Evolutionary conservation across 2,329 filamentous ascomycete species (phyloP).

Genomic region (Chrysosporium keratinophilum): DNA sequence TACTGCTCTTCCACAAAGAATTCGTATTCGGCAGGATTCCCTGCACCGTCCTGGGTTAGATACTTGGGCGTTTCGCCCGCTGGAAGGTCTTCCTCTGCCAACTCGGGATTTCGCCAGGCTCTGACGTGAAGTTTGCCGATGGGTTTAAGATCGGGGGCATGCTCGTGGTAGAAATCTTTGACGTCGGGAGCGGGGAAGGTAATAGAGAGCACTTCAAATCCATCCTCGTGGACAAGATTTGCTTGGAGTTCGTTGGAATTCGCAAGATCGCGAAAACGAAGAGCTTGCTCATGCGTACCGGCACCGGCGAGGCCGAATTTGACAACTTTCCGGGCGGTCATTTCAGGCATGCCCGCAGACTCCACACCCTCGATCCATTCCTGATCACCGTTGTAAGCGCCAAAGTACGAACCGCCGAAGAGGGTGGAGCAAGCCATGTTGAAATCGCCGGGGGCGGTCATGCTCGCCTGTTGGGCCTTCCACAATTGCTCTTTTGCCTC

Average conservation of each 20-base stretch:
- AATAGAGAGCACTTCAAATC: constrained; percentile 52
- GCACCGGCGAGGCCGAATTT: constrained; percentile 41
- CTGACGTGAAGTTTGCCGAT: constrained; percentile 47
- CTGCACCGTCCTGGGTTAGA: constrained; percentile 22
- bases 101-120: constrained; percentile 39
- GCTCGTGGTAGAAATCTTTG: constrained; percentile 40
- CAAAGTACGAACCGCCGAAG: constrained; percentile 48
- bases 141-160: constrained; percentile 37
- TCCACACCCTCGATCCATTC: constrained; percentile 31
- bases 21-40: constrained; percentile 33
- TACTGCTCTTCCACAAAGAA: constrained; percentile 60
- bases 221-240: constrained; percentile 41
- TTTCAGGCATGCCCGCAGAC: constrained; percentile 33
- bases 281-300: constrained; percentile 32
- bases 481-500: constrained; percentile 57
- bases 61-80: constrained; percentile 22
- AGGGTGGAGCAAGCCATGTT: constrained; percentile 64
- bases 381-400: constrained; percentile 32
- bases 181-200: constrained; percentile 37
- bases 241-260: constrained; percentile 32
- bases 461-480: constrained; percentile 43
- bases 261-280: constrained; percentile 31
- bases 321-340: constrained; percentile 42
- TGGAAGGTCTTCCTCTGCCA: constrained; percentile 31
- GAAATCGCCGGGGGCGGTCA: constrained; percentile 62